These are phyloP conservation scores for Colletotrichum melonis DNA, from an alignment of 2,329 filamentous ascomycete species.

Conservation along the genomic window DNA sequence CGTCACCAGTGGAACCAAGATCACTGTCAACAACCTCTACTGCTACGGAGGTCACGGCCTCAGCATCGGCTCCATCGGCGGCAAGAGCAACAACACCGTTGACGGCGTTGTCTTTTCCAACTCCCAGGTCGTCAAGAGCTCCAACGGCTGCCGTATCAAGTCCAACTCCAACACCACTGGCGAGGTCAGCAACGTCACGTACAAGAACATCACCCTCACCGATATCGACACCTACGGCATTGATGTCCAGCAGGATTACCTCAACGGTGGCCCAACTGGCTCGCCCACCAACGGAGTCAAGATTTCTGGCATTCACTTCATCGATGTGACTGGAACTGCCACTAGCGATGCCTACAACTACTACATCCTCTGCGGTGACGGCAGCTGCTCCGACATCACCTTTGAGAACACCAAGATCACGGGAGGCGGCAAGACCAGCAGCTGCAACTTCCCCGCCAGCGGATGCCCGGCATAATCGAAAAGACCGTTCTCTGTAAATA, in stretches of 20 bases:
- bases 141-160: conserved; percentile 60
- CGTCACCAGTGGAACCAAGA: conserved; percentile 54
- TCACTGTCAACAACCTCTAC: conserved; percentile 52
- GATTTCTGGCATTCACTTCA: conserved; percentile 21
- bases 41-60: conserved; percentile 60
- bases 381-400: conserved; percentile 32
- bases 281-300: conserved; percentile 28
- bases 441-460: conserved; percentile 32
- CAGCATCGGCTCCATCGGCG: conserved; percentile 58
- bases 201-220: conserved; percentile 42
- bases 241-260: conserved; percentile 35
- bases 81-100: conserved; percentile 51
- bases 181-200: conserved; percentile 55
- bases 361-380: conserved; percentile 33
- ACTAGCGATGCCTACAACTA: conserved; percentile 22
- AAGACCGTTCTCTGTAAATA: background rate
- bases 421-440: conserved; percentile 24
- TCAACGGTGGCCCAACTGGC: conserved; percentile 33
- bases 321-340: conserved; percentile 24
- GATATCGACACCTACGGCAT: conserved; percentile 30
- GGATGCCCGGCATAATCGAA: conserved; percentile 18
- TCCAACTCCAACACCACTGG: conserved; percentile 52
- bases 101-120: conserved; percentile 53
- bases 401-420: conserved; percentile 29
- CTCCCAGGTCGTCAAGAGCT: conserved; percentile 52